Evolutionary conservation across 192 early-diverging fungal species (phyloP), one percentile per base, ranked within the genome.

Genomic region (Coemansia asiatica): DNA sequence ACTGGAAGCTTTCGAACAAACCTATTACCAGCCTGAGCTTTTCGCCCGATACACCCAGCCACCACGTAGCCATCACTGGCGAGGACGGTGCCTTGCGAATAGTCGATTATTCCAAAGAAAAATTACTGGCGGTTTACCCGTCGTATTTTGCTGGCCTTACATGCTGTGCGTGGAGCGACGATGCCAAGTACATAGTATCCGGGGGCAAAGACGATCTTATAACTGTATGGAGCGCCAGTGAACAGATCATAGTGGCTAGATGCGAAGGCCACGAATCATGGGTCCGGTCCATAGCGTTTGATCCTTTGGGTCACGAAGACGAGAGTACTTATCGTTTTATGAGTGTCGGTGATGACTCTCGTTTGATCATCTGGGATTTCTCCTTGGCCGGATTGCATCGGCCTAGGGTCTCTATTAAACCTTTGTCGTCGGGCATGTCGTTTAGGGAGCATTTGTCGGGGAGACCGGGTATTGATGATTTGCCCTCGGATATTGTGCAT

Each of bases 141-240:
- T 83, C 87, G 29, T 97, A 93, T 67, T 96, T 94, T 83, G 95
- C 93, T 58, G 95, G 91, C 0, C 71, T 99, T 12, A 84, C 81
- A 16, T 97, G 95, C 68, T 89, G 90, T 10, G 84, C 87, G 9
- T 99, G 94, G 93, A 95, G 94, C 66, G 91, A 90, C 10, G 95
- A 97, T 72, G 91, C 91, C 44, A 88, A 86, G 67, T 95, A 90
- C 61, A 76, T 93, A 21, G 68, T 91, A 60, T 87, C 90, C 2
- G 94, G 96, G 23, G 94, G 94, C 10, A 93, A 98, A 65, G 95
- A 98, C 76, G 94, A 98, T 68, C 66, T 96, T 13, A 79, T 98
- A 12, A 91, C 91, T 0, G 86, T 98, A 16, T 97, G 92, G 93
- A 86, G 88, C 23, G 92, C 94, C 74, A 79, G 86, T 40, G 90